phyloP scores from a whole-genome alignment of 148 eudicot genomes.

The Rheum nobile region DNA sequence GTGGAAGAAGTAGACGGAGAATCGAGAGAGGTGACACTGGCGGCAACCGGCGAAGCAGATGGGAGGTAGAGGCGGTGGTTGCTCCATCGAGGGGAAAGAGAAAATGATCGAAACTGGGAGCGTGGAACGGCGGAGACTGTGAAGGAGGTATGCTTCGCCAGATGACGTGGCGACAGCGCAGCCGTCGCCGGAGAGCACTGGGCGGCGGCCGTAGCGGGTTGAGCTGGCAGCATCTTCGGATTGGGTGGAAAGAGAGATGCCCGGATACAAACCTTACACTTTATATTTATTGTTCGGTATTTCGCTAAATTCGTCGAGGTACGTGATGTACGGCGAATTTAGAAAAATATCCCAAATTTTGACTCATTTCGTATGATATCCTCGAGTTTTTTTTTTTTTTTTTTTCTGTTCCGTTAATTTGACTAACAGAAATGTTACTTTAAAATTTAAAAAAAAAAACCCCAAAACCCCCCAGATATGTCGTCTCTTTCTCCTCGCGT shows the following conservation, averaged over 20 bases:
- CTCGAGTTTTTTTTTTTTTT: too few species aligned
- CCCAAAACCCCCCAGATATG: too few species aligned
- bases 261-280: too few species aligned
- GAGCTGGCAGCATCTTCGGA: slow-evolving; percentile 8
- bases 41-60: slow-evolving; percentile 11
- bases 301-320: too few species aligned
- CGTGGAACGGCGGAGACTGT: slow-evolving; percentile 12
- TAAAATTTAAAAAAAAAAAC: too few species aligned
- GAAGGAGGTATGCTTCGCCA: slow-evolving; percentile 8
- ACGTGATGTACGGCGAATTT: too few species aligned
- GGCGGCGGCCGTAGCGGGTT: neutral
- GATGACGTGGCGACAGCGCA: neutral
- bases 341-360: too few species aligned
- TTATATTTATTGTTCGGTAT: too few species aligned
- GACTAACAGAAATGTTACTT: too few species aligned
- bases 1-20: slow-evolving; percentile 27
- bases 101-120: slow-evolving; percentile 18
- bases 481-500: too few species aligned
- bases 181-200: slow-evolving; percentile 8
- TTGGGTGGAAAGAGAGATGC: neutral
- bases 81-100: slow-evolving; percentile 6
- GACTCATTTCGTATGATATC: too few species aligned
- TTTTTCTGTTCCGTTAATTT: too few species aligned
- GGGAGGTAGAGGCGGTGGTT: slow-evolving; percentile 1
- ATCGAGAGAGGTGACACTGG: slow-evolving; percentile 36